Base-by-base conservation (phyloP, 2,329 filamentous ascomycete species). In the Lasiodiplodia gonubiensis region DNA sequence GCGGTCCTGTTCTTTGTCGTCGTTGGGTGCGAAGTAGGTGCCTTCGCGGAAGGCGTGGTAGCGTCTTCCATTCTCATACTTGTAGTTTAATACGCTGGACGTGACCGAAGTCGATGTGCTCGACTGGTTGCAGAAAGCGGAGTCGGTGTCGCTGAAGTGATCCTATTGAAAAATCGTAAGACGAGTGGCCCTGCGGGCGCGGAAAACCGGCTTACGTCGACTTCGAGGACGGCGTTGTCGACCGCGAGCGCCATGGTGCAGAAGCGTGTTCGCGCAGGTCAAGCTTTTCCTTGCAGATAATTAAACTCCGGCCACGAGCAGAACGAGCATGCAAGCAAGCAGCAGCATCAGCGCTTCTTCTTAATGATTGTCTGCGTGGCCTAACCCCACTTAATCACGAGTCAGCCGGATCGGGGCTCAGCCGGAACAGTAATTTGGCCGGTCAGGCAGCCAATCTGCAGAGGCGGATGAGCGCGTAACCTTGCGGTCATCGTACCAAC, bases 1-100 rank as follows among this genome's bases (percentile, higher is more conserved):
- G 33, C 77, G 75, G 70, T 79, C 77, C 64, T 78, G 75, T 70
- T 79, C 77, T 53, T 74, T 72, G 61, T 78, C 77, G 72, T 79
- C 77, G 71, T 79, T 79, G 68, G 77, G 77, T 27, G 77, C 70
- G 16, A 75, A 68, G 69, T 79, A 79, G 12, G 71, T 67, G 64
- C 77, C 77, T n/a, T 70, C 71, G 64, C 76, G 76, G 70, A 75
- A 79, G 68, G 54, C 54, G 46, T 67, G 64, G 49, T 67, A 69
- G 23, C 67, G 67, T 7, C 63, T 54, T 8, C 68, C 68, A 39
- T 66, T 67, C 37, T 68, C 59, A 27, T 67, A 68, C 35, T 51
- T 57, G 67, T 66, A 68, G 69, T 78, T 74, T 14, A 77, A 70
- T 69, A 78, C 74, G 53, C 74, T 75, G 18, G 75, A 77, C 46